Evolutionary conservation across 1,139 yeast species (phyloP), one percentile per base, ranked within the genome.

Genomic region (Pneumocystis oryctolagi): DNA sequence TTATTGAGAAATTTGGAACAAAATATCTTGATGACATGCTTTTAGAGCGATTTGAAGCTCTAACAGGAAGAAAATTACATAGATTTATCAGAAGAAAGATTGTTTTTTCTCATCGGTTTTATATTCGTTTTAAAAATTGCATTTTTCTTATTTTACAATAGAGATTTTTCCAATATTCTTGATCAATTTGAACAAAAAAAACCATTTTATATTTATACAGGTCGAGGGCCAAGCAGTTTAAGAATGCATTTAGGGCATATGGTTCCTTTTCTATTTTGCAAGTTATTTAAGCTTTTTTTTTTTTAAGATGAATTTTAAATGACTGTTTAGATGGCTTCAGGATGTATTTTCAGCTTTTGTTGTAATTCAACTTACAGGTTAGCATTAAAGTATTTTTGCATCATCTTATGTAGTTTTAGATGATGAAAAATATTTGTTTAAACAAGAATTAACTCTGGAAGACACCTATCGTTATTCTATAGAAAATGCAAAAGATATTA

Each of bases 311-410:
- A 42, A 42, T 5, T 3, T 12, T 20, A 18, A 20, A 8, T 35
- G 60, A 12, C 18, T 9, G 5, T 56, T 2, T 32, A 66, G 67
- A 75, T 94, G 98, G 98, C 80, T 94, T 70, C 99, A 94, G 75
- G 97, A 90, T 61, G 98, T 90, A 2, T 92, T 94, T 73, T 97
- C 92, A 72, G 97, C 82, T 64, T 97, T 98, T n/a, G 79, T 94
- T 68, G 95, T 94, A 58, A 84, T 94, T 69, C 97, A 92, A 75
- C 79, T 94, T 76, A 94, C 98, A 2, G 68, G 68, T 64, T 58
- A 28, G 58, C 6, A 42, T 5, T 5, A 34, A 18, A 12, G 31
- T n/a, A 32, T 20, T 8, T 16, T 30, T 9, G 14, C 6, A 35
- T 25, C 56, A 60, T 62, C n/a, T 28, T 5, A 31, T 5, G 6